Evolutionary conservation across 129 eudicot genomes (phyloP).

Genomic region (Centrapalus pauciflorus): DNA sequence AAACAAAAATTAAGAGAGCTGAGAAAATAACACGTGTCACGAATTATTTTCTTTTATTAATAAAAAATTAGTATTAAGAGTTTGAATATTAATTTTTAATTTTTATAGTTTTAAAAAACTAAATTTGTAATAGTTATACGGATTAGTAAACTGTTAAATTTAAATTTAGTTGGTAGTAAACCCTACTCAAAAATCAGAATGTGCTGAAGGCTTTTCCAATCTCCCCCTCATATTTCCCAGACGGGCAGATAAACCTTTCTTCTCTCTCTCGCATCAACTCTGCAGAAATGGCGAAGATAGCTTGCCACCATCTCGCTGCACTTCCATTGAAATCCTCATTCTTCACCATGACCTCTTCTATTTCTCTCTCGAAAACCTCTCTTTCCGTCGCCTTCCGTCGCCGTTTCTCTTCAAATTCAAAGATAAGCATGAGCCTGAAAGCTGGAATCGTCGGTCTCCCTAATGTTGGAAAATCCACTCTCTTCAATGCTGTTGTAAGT

Average conservation of each 20-base stretch:
- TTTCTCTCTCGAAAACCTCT: conserved; percentile 21
- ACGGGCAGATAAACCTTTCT: conserved; percentile 5
- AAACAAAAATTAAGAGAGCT: too few species aligned
- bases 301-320: conserved; percentile 41
- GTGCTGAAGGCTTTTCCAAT: not conserved
- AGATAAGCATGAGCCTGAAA: conserved; percentile 74
- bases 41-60: too few species aligned
- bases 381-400: conserved; percentile 26
- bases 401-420: conserved; percentile 41
- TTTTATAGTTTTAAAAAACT: too few species aligned
- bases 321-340: conserved; percentile 48
- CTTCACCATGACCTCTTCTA: conserved; percentile 20
- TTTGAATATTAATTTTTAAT: too few species aligned
- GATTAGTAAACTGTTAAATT: too few species aligned
- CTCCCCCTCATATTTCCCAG: conserved; percentile 3
- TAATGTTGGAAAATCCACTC: conserved; percentile 93
- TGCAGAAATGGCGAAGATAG: conserved; percentile 66
- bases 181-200: conserved; percentile 7
- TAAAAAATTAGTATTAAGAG: too few species aligned
- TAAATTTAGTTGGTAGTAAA: not conserved
- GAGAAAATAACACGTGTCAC: too few species aligned
- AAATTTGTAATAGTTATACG: too few species aligned
- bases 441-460: conserved; percentile 99
- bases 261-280: not conserved
- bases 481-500: conserved; percentile 91